Base-by-base conservation (phyloP, 75 land plant species). In the Isoetes taiwanensis region DNA sequence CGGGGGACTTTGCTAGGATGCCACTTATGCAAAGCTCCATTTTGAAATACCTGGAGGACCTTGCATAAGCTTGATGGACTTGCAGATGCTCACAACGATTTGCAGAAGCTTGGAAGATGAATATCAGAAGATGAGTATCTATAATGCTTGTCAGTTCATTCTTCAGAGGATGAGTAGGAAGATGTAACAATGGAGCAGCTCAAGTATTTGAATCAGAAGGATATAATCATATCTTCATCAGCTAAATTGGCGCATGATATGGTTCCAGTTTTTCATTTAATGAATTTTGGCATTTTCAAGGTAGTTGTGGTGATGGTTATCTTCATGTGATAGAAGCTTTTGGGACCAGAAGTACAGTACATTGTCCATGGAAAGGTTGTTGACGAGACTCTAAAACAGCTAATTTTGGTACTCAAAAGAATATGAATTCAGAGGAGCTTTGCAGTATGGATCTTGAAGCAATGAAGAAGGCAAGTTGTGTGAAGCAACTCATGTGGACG, bases 301-400 rank as follows among this genome's bases (percentile, higher is more conserved):
- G 4, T 4, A 24, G 10, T 43, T 5, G 16, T 17, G 16, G 14
- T 14, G 4, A 5, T 43, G 23, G 23, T 17, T 14, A 16, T 43
- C 16, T 5, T 8, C 4, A 5, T 3, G 4, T 64, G 69, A 12
- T 79, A 91, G 98, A 94, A 81, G 3, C 79, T 70, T 73, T 76
- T 91, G 59, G 83, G 75, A 41, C 83, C 98, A 20, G 89, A 79
- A 64, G 75, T 91, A 64, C 94, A 91, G 67, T 87, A 78, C 61
- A 75, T 66, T 34, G 72, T 81, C 67, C 94, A 91, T 72, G 93
- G 95, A 29, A 66, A 76, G 52, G 74, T 72, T 54, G 75, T 76
- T 19, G 69, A 81, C 16, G 98, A 91, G 64, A 81, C 85, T 41
- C 68, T 91, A 32, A 91, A 83, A 72, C 65, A 87, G 68, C 61